Evolutionary conservation across 495 filamentous ascomycete species (phyloP).

Genomic region (Rhizodiscina lignyota): DNA sequence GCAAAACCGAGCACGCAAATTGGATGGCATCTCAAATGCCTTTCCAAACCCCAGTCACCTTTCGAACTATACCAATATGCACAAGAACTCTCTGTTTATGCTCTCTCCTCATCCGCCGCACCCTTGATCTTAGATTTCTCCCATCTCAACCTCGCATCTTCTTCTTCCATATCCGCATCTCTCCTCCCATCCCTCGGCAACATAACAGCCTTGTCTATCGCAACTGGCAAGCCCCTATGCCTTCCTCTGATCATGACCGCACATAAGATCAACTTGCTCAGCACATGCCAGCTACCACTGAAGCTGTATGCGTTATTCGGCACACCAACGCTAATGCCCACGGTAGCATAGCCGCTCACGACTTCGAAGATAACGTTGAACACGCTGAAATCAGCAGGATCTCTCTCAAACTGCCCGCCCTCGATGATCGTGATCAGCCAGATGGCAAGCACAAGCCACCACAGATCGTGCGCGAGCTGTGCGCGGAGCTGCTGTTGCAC

Average conservation of each 20-base stretch:
- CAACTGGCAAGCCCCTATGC: slow-evolving; percentile 66
- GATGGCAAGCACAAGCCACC: slow-evolving; percentile 65
- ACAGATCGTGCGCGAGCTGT: slow-evolving; percentile 73
- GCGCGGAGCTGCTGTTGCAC: slow-evolving; percentile 56
- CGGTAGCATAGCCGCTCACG: slow-evolving; percentile 56
- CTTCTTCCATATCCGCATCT: slow-evolving; percentile 34
- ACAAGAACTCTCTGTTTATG: too few relatives aligned
- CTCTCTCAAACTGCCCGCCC: slow-evolving; percentile 40
- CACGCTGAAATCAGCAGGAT: slow-evolving; percentile 55
- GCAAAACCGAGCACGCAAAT: too few relatives aligned
- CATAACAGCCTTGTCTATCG: slow-evolving; percentile 62
- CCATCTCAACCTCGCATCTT: slow-evolving; percentile 33
- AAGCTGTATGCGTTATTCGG: slow-evolving; percentile 55
- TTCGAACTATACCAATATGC: neutral
- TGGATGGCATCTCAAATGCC: too few relatives aligned
- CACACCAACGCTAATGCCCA: slow-evolving; percentile 61
- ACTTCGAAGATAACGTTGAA: slow-evolving; percentile 83
- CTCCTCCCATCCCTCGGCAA: slow-evolving; percentile 44
- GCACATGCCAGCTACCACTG: slow-evolving; percentile 49
- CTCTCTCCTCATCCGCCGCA: too few relatives aligned
- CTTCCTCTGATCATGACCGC: slow-evolving; percentile 64
- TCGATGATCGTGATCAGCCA: slow-evolving; percentile 63
- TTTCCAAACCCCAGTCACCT: neutral
- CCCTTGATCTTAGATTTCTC: neutral
- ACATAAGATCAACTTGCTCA: slow-evolving; percentile 62